Evolutionary conservation across 2,329 filamentous ascomycete genomes (phyloP), one percentile per base, ranked within the genome.

Genomic region (Penicillium aurantiogriseum): DNA sequence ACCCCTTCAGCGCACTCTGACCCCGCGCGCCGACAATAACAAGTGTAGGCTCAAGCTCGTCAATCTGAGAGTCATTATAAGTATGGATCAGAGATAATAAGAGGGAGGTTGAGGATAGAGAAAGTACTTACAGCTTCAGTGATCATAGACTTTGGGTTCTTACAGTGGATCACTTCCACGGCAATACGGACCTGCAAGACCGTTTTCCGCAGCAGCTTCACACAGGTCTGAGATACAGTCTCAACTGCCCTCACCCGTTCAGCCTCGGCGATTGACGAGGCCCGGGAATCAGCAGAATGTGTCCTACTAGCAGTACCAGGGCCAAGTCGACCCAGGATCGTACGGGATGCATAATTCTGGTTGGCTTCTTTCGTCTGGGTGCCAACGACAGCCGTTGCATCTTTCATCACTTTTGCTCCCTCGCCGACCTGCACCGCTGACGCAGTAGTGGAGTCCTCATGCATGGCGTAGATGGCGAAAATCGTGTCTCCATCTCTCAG

Each of bases 91-190:
- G 8, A 15, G 15, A 31, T 8, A 17, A 15, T 13, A 44, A 2
- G 44, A 33, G 9, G 42, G 29, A 33, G 9, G 45, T 33, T 36
- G 35, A 17, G 11, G 39, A 9, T 21, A 10, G 54, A 48, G 44
- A 15, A 46, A 49, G 25, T 47, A 79, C 83, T 75, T 70, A 85
- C 83, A 65, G 97, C 92, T 79, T 97, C 94, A 0, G 92, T 96
- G 63, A 99, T 92, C 79, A 97, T 83, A 73, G 97, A 92, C 74
- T 94, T 93, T 4, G 94, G 92, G 69, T 90, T 97, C 81, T 97
- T 97, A 87, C 94, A 97, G 76, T 97, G 94, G 64, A 99, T 88
- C 29, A 97, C 93, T 76, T 99, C 94, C 35, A 99, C 88, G 50
- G 96, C 91, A 47, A 97, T 90, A 57, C 92, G 87, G 48, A 97